Conservation (phyloP, 163 green algal species). For the Volvox carteri region DNA sequence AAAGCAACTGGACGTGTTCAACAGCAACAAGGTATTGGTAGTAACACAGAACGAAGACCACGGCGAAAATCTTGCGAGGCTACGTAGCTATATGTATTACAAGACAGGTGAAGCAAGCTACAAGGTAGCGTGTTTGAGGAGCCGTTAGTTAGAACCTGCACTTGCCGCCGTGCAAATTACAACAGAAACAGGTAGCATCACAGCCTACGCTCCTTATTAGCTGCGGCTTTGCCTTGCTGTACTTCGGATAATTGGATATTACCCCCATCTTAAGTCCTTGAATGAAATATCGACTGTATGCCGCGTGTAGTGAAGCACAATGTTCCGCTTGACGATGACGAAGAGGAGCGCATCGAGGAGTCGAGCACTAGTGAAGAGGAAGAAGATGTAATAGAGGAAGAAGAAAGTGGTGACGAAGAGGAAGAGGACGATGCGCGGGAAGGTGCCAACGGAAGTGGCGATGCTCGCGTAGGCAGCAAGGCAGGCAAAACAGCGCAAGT, state of each 20-base stretch:
- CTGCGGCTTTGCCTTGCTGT: too few species aligned
- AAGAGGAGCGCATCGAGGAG: not conserved
- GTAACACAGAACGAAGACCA: not conserved
- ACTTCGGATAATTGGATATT: too few species aligned
- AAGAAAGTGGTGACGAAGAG: not conserved
- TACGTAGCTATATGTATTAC: too few species aligned
- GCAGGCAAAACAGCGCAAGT: not conserved
- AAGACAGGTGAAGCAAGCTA: too few species aligned
- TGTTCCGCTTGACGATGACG: not conserved
- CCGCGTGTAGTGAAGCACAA: conserved; percentile 4
- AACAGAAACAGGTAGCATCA: not conserved
- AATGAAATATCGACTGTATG: too few species aligned
- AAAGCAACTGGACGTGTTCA: not conserved
- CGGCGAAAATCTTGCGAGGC: too few species aligned
- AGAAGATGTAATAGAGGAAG: not conserved
- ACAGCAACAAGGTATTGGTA: not conserved
- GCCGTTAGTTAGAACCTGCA: not conserved
- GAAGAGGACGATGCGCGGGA: not conserved
- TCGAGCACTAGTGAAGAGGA: conserved; percentile 37
- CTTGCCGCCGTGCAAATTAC: not conserved
- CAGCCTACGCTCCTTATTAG: too few species aligned
- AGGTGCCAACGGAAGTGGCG: not conserved
- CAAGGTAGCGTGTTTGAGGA: not conserved
- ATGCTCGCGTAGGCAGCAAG: not conserved
- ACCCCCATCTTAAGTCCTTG: too few species aligned